phyloP scores from a whole-genome alignment of 495 filamentous ascomycete species.

The Parachaetomium inaequale region DNA sequence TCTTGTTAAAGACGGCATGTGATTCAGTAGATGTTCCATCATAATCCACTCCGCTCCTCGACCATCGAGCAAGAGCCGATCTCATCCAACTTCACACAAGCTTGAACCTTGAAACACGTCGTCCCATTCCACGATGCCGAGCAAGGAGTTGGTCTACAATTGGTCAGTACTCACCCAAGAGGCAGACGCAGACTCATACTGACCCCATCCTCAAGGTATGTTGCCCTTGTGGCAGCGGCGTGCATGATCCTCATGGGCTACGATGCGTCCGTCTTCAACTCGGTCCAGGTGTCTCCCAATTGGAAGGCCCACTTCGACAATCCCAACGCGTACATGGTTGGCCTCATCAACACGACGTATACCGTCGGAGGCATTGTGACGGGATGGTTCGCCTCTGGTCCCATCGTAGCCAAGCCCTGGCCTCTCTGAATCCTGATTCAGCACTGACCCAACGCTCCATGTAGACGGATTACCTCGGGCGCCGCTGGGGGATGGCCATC shows the following conservation, averaged over 20 bases:
- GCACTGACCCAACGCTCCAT: too few relatives aligned
- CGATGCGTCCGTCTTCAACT: neutral
- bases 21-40: too few relatives aligned
- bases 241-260: conserved; percentile 1
- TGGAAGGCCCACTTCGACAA: neutral
- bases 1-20: too few relatives aligned
- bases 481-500: neutral
- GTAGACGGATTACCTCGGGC: conserved; percentile 1
- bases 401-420: neutral
- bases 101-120: too few relatives aligned
- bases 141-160: too few relatives aligned
- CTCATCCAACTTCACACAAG: too few relatives aligned
- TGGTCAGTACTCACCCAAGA: too few relatives aligned
- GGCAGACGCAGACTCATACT: too few relatives aligned
- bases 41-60: too few relatives aligned
- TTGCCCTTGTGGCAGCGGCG: neutral
- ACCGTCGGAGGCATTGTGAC: neutral
- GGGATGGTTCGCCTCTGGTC: neutral
- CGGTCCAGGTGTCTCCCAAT: neutral
- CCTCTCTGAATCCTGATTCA: too few relatives aligned
- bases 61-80: too few relatives aligned
- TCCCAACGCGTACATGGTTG: neutral
- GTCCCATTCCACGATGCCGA: too few relatives aligned
- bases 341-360: neutral
- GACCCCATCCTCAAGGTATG: neutral